These are phyloP conservation scores for Fusarium graminum DNA, from an alignment of 2,329 filamentous ascomycete genomes.

Conservation along the genomic window DNA sequence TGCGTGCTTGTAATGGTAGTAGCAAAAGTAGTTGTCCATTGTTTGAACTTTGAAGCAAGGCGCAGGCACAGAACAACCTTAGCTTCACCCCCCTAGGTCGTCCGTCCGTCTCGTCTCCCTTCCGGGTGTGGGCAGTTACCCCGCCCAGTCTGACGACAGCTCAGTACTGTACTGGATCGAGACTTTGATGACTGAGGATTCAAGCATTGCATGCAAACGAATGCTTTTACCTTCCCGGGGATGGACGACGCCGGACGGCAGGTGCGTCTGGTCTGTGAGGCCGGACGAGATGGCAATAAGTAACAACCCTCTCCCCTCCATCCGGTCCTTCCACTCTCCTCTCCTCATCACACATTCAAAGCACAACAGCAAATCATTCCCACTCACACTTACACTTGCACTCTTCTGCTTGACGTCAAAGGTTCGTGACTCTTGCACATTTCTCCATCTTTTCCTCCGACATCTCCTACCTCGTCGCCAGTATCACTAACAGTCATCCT, in stretches of 20 bases:
- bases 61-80: constrained; percentile 32
- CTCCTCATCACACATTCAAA: constrained; percentile 47
- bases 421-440: constrained; percentile 26
- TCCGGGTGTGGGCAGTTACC: constrained; percentile 53
- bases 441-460: constrained; percentile 8
- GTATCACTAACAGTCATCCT: constrained; percentile 24
- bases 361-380: constrained; percentile 39
- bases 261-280: constrained; percentile 36
- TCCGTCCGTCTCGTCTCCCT: constrained; percentile 14
- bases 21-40: constrained; percentile 11
- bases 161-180: constrained; percentile 31
- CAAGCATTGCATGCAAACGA: constrained; percentile 12
- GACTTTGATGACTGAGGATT: constrained; percentile 40
- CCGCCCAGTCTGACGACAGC: constrained; percentile 61
- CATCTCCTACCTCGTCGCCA: constrained; percentile 11
- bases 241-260: constrained; percentile 37
- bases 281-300: constrained; percentile 49
- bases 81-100: constrained; percentile 35
- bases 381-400: constrained; percentile 22
- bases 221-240: constrained; percentile 13
- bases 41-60: constrained; percentile 11
- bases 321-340: constrained; percentile 42
- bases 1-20: constrained; percentile 24
- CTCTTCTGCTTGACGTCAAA: constrained; percentile 46
- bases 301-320: constrained; percentile 53